A percentile compares a stretch with the other conserved stretches of the same genome.
Conservation (phyloP, 2,329 filamentous ascomycete species). For the Myriosclerotinia curreyana region DNA sequence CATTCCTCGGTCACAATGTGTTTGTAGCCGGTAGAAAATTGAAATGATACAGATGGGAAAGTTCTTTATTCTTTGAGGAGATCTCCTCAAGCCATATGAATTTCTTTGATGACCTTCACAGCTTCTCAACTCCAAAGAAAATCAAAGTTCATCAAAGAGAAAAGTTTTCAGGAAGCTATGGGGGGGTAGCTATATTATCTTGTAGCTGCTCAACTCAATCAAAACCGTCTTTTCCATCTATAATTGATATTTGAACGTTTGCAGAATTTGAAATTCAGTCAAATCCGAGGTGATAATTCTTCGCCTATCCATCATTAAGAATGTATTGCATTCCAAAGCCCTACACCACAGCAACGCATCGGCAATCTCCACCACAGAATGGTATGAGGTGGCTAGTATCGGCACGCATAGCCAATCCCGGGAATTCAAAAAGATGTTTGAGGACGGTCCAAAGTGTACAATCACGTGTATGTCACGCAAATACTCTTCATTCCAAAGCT, state of each 20-base stretch:
- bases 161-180: background rate
- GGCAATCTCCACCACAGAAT: conserved; percentile 4
- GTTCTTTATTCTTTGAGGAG: conserved; percentile 9
- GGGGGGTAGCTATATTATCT: conserved; percentile 17
- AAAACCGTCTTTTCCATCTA: background rate
- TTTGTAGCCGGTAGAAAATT: conserved; percentile 10
- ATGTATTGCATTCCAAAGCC: conserved; percentile 20
- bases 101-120: conserved; percentile 1
- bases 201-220: background rate
- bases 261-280: conserved; percentile 12
- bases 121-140: background rate
- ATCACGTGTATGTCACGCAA: conserved; percentile 22
- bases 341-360: background rate
- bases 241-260: conserved; percentile 18
- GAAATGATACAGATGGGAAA: background rate
- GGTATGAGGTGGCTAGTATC: conserved; percentile 20
- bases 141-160: background rate
- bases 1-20: conserved; percentile 20
- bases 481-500: conserved; percentile 27
- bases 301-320: conserved; percentile 18
- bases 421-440: conserved; percentile 24
- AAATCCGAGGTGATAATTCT: background rate
- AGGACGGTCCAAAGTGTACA: conserved; percentile 19
- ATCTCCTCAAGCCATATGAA: conserved; percentile 4
- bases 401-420: conserved; percentile 17